phyloP scores from a whole-genome alignment of 2,329 filamentous ascomycete species.

The Lachnellula arida region DNA sequence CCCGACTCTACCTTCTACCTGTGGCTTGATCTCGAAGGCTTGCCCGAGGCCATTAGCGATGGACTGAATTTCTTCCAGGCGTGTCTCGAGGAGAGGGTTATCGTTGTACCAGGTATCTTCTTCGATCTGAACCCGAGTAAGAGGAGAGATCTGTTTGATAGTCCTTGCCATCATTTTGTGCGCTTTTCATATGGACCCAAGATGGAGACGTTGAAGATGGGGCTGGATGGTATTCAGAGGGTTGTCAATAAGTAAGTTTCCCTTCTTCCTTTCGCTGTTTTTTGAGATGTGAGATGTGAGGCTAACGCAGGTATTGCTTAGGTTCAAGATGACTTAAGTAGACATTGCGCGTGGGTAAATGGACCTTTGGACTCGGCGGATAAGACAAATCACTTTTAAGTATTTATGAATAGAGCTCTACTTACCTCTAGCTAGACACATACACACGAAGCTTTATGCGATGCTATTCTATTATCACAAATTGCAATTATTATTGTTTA shows the following conservation, averaged over 20 bases:
- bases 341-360: no score
- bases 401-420: no score
- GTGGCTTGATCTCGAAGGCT: conserved; percentile 64
- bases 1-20: conserved; percentile 95
- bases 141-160: conserved; percentile 87
- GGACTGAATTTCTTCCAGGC: conserved; percentile 97
- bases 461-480: no score
- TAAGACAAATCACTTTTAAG: no score
- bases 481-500: no score
- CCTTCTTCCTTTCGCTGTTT: neutral
- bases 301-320: no score
- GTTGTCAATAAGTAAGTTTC: conserved; percentile 62
- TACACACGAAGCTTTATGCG: no score
- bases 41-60: conserved; percentile 81
- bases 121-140: conserved; percentile 92
- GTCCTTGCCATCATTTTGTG: conserved; percentile 89
- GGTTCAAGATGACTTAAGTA: no score
- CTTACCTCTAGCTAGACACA: no score
- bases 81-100: conserved; percentile 88
- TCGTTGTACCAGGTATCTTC: conserved; percentile 96
- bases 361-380: no score
- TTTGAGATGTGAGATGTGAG: neutral
- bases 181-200: conserved; percentile 79
- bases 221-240: conserved; percentile 79
- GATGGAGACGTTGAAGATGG: conserved; percentile 73